phyloP scores from a whole-genome alignment of 306 rosid genomes.

The Oemleria cerasiformis region DNA sequence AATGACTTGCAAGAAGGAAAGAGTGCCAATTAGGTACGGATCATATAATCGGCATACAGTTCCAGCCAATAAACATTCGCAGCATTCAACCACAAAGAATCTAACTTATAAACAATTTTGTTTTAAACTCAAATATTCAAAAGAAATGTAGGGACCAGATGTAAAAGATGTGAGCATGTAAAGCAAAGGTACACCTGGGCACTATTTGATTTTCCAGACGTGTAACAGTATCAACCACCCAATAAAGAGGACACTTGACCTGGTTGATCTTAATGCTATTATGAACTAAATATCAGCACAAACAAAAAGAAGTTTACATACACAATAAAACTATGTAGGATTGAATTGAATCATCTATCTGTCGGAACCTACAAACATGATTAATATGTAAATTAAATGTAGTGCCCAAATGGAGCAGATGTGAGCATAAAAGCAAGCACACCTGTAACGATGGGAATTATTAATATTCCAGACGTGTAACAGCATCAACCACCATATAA shows the following conservation, averaged over 20 bases:
- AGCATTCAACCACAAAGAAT: not conserved
- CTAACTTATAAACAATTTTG: not conserved
- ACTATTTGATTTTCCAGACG: constrained; percentile 36
- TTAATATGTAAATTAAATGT: constrained; percentile 7
- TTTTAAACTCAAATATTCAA: not conserved
- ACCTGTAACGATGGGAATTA: constrained; percentile 43
- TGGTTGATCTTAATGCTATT: not conserved
- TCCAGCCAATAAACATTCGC: not conserved
- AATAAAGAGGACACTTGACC: constrained; percentile 34
- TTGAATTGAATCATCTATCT: not conserved
- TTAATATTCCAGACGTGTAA: constrained; percentile 41
- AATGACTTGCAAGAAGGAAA: not conserved
- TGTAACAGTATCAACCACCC: constrained; percentile 34
- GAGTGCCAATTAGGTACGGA: not conserved
- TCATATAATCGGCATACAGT: not conserved
- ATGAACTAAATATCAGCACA: not conserved
- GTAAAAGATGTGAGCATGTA: constrained; percentile 44
- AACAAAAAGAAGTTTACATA: not conserved
- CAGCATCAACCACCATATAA: constrained; percentile 21
- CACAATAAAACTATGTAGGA: not conserved
- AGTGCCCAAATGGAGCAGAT: constrained; percentile 43
- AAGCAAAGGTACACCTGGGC: constrained; percentile 35
- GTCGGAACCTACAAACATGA: not conserved
- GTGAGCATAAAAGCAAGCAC: constrained; percentile 34
- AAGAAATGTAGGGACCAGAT: constrained; percentile 34